phyloP scores from a whole-genome alignment of 78 protist genomes.

The slime mould (Dictyostelium discoideum) region dicty_2.7 NC_007088.5:495501-496000 shows the following conservation, averaged over 20 bases:
- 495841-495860: neutral
- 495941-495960: neutral
- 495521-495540: neutral
- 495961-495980: neutral
- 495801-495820: neutral
- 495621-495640: too few relatives aligned
- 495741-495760: too few relatives aligned
- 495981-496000: neutral
- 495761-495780: too few relatives aligned
- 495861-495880: neutral
- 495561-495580: too few relatives aligned
- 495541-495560: neutral
- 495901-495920: slow-evolving; percentile 8
- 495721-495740: too few relatives aligned
- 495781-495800: neutral
- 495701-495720: too few relatives aligned
- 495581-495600: too few relatives aligned
- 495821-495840: neutral
- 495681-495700: too few relatives aligned
- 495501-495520: neutral
- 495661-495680: too few relatives aligned
- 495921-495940: neutral
- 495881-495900: neutral
- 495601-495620: too few relatives aligned
- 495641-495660: too few relatives aligned